These are phyloP conservation scores for Emmonsiellopsis sp. DNA, from an alignment of 2,329 filamentous ascomycete species.

Conservation along the genomic window DNA sequence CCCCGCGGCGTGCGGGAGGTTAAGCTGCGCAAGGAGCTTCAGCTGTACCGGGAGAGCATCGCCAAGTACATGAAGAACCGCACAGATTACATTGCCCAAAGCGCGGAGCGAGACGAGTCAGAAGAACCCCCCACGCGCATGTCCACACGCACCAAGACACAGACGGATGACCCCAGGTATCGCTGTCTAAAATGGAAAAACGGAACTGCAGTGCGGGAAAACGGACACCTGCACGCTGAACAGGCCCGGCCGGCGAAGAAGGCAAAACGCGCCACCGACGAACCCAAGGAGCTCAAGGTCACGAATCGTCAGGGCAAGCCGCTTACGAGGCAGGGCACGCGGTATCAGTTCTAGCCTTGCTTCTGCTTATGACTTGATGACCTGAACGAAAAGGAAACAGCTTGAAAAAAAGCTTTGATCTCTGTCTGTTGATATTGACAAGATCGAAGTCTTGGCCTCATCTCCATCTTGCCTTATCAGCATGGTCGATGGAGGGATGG, in stretches of 20 bases:
- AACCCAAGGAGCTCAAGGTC: constrained; percentile 29
- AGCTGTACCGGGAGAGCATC: constrained; percentile 66
- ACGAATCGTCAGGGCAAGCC: constrained; percentile 41
- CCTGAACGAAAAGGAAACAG: too few species aligned
- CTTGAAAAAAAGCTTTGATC: background rate
- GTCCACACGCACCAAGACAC: constrained; percentile 54
- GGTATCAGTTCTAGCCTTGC: constrained; percentile 33
- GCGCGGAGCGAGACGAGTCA: constrained; percentile 40
- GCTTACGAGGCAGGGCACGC: constrained; percentile 41
- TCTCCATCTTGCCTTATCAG: background rate
- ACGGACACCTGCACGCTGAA: constrained; percentile 53
- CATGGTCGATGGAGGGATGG: too few species aligned
- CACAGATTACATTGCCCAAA: constrained; percentile 56
- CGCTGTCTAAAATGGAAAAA: constrained; percentile 57
- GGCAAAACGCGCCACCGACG: constrained; percentile 31
- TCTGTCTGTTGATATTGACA: background rate
- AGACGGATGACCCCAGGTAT: constrained; percentile 33
- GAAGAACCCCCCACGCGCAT: constrained; percentile 45
- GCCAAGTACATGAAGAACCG: constrained; percentile 71
- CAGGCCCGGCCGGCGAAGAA: constrained; percentile 43
- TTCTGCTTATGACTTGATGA: background rate
- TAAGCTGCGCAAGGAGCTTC: constrained; percentile 78
- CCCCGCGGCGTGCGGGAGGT: constrained; percentile 75
- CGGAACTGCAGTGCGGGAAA: constrained; percentile 46
- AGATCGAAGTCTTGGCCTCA: background rate